Conservation (phyloP, 305 asterid species). For the Andrographis paniculata region DNA sequence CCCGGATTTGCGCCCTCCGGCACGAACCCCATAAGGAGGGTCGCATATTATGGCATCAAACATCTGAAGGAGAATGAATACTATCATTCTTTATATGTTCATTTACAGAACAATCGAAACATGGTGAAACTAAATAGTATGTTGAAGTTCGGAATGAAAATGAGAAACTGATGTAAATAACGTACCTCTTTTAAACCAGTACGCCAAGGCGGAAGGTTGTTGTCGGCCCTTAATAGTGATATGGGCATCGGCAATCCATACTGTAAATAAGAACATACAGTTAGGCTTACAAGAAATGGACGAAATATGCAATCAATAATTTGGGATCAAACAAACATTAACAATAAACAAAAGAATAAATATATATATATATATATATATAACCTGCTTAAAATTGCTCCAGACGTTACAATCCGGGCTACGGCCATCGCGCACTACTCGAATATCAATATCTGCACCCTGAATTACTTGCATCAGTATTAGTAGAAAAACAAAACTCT, state of each 20-base stretch:
- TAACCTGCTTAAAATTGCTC: conserved; percentile 99
- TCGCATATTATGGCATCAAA: conserved; percentile 96
- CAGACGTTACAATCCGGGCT: conserved; percentile 98
- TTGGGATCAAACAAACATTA: background rate
- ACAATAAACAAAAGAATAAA: background rate
- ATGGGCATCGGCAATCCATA: conserved; percentile 88
- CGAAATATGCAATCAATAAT: background rate
- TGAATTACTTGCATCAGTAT: conserved; percentile 42
- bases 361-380: background rate
- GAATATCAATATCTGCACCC: conserved; percentile 99
- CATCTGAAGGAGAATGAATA: conserved; percentile 32
- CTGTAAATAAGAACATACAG: conserved; percentile 32
- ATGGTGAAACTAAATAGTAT: no score
- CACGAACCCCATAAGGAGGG: conserved; percentile 98
- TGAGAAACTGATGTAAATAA: no score
- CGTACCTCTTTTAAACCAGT: conserved; percentile 74
- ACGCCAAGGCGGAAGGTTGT: conserved; percentile 99
- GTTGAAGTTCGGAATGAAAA: background rate
- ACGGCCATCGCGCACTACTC: conserved; percentile 98
- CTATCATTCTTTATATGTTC: no score
- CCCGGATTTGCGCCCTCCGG: conserved; percentile 99
- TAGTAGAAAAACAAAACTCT: conserved; percentile 10
- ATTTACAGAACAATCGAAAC: no score
- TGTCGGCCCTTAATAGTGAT: conserved; percentile 88
- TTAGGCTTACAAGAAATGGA: conserved; percentile 7